Conservation (phyloP, 2,329 filamentous ascomycete genomes). For the Colletotrichum chlorophyti region DNA sequence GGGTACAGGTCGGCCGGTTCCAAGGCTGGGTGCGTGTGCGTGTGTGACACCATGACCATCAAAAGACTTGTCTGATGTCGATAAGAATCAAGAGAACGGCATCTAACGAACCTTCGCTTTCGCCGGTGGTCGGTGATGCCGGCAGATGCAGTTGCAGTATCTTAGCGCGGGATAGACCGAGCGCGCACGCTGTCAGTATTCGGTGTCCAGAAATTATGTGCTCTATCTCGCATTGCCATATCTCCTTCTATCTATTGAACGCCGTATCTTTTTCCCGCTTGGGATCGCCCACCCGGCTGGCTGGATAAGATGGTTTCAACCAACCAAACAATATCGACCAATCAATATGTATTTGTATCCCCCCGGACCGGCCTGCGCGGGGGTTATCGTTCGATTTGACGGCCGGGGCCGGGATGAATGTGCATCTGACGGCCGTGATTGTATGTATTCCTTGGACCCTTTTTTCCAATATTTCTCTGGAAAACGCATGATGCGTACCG, state of each 20-base stretch:
- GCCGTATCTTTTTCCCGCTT: constrained; percentile 18
- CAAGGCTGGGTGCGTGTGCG: too few relatives aligned
- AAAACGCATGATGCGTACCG: neutral
- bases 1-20: constrained; percentile 5
- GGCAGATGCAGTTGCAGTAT: neutral
- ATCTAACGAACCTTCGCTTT: neutral
- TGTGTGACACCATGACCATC: neutral
- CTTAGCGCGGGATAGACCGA: neutral
- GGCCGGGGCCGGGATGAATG: constrained; percentile 1
- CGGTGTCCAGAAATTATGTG: constrained; percentile 5
- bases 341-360: neutral
- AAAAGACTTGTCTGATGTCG: neutral
- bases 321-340: neutral
- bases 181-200: neutral
- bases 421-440: constrained; percentile 3
- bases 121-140: neutral
- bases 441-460: neutral
- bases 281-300: neutral
- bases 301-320: neutral
- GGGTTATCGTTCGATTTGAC: constrained; percentile 15
- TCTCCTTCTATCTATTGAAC: constrained; percentile 1
- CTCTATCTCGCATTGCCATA: neutral
- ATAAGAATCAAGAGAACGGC: too few relatives aligned
- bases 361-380: neutral
- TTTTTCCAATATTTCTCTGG: neutral